Evolutionary conservation across 306 rosid genomes (phyloP), one percentile per base, ranked within the genome.

Genomic region (Argentina anserina): DNA sequence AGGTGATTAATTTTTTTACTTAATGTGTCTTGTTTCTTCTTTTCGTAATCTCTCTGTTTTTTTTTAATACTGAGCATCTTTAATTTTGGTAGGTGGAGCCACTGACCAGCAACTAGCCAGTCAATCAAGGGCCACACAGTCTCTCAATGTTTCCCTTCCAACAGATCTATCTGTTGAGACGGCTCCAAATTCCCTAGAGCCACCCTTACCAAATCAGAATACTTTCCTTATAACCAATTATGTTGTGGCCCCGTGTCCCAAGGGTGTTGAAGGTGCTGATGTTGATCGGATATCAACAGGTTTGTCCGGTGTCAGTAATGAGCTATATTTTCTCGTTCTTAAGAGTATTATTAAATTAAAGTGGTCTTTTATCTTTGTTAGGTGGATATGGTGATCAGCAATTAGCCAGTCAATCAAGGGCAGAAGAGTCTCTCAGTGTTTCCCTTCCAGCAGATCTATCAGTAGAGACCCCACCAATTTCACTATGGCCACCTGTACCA

Each of bases 361-460:
- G 56, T 58, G 73, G 21, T 55, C 49, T 56, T 56, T 6, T 66
- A 70, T 77, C 69, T 76, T 65, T 79, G 61, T 80, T 86, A 86
- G 96, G 90, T 69, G 88, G 81, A 70, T 85, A 76, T 72, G 75
- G 82, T 73, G 89, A 86, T 76, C 90, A 78, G 82, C 92, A 84
- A 77, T 86, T 88, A 65, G 73, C 78, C 37, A 42, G 79, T 72
- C 91, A 87, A 68, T 82, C 97, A n/a, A 89, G 90, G 85, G 79
- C 90, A 7, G 96, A 85, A 74, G 98, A 93, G 81, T 79, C 94
- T 71, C 88, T 93, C 1, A 87, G 79, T 37, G 97, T 91, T 45
- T 82, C 98, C 72, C 94, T 93, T 68, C 98, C 98, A 2, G 98
- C 96, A 23, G 98, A 93, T 82, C 82, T 93, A 33, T 93, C 96